These are phyloP conservation scores for Ceratobasidium sp. DNA, from an alignment of 1,284 basidiomycete genomes.

Conservation along the genomic window DNA sequence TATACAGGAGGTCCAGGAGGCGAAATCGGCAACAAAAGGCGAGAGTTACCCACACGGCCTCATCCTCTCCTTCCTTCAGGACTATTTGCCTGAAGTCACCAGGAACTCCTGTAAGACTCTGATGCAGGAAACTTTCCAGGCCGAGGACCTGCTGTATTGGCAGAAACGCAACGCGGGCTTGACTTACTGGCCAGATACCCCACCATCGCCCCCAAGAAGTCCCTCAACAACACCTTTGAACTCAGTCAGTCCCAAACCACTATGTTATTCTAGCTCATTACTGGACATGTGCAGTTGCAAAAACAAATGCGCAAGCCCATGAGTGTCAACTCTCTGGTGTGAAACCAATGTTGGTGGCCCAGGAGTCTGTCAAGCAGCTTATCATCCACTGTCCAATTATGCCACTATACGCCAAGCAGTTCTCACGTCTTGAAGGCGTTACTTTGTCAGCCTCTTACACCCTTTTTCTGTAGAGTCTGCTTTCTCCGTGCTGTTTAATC, in stretches of 20 bases:
- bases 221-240: neutral
- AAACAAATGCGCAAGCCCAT: neutral
- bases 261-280: conserved; percentile 2
- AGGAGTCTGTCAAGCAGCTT: neutral
- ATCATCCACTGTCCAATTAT: neutral
- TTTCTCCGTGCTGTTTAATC: neutral
- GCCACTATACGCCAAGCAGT: neutral
- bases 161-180: neutral
- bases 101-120: neutral
- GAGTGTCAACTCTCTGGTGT: neutral
- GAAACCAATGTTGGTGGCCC: neutral
- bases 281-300: neutral
- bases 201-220: neutral
- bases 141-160: neutral
- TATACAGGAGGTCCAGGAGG: conserved; percentile 37
- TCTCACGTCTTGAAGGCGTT: neutral
- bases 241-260: neutral
- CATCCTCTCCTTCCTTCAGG: neutral
- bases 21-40: conserved; percentile 40
- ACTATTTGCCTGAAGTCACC: neutral
- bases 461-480: neutral
- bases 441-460: neutral
- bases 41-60: neutral
- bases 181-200: too few species aligned
- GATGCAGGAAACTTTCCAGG: neutral